Base-by-base conservation (phyloP, 1,139 yeast species). In the Hansenula lynferdii region DNA sequence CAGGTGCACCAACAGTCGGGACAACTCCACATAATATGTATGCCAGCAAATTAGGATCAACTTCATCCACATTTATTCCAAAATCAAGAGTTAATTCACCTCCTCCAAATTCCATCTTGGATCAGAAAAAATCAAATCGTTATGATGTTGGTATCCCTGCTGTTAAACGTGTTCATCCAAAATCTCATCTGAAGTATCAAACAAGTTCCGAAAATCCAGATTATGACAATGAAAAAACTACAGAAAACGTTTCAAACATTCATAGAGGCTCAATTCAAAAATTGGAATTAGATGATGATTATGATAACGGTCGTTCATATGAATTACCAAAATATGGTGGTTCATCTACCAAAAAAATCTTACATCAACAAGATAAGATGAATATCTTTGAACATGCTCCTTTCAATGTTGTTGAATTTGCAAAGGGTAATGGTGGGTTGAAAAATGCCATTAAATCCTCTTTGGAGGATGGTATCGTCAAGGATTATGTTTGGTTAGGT, bases 361-460 rank as follows among this genome's bases (percentile, higher is more conserved):
- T 66, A 24, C 51, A 56, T 24, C 58, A 70, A 9, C 60, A 79
- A 20, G 56, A 64, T 23, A 64, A 67, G 40, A 64, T 69, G 12
- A 75, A 76, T 45, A 65, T 84, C 23, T 86, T 87, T 59, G 80
- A 80, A 28, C 70, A 72, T 9, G 81, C 90, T 6, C 83, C 86
- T 4, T 89, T 96, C 92, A 69, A 72, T 35, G 75, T 90, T 15
- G 81, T 77, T 5, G 72, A 72, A 14, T 77, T 81, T 35, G 72
- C 65, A n/a, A 79, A 80, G 48, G 96, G 97, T 10, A 92, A 92
- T 53, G 95, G 92, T 19, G 94, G 96, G 5, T 71, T 92, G 51
- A 75, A 78, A 43, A 92, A 92, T 50, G 97, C 97, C 0, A 75
- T 92, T n/a, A 70, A 73, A 37, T 65, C 82, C 8, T 83, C 95